These are phyloP conservation scores for Vigna mungo DNA, from an alignment of 306 rosid species.

Conservation along the genomic window DNA sequence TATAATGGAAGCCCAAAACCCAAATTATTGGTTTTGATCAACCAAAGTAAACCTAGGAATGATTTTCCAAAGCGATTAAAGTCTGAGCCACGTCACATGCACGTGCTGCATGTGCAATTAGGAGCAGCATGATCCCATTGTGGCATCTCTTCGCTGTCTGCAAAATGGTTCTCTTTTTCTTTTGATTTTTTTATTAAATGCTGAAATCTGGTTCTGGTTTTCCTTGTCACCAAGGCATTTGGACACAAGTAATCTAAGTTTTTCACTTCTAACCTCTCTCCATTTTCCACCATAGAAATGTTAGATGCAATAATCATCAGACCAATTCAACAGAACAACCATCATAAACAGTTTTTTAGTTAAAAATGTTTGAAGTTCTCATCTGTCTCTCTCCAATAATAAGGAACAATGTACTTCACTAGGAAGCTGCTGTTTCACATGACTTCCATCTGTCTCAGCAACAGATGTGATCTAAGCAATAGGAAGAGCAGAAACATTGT, in stretches of 20 bases:
- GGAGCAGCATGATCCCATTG: constrained; percentile 52
- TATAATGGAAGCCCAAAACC: constrained; percentile 2
- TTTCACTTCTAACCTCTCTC: constrained; percentile 39
- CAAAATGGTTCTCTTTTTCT: constrained; percentile 44
- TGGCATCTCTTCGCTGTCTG: constrained; percentile 46
- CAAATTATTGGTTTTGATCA: background rate
- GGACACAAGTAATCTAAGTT: constrained; percentile 53
- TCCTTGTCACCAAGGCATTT: constrained; percentile 62
- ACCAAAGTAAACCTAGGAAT: background rate
- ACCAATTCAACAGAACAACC: constrained; percentile 31
- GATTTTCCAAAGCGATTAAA: constrained; percentile 25
- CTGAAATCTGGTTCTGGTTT: constrained; percentile 54
- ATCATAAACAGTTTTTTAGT: background rate
- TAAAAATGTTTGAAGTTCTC: constrained; percentile 18
- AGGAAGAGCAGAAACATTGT: constrained; percentile 18
- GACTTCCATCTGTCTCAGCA: constrained; percentile 59
- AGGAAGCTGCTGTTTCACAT: constrained; percentile 86
- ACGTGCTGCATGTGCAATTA: constrained; percentile 79
- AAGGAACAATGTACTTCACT: constrained; percentile 52
- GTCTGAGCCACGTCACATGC: constrained; percentile 46
- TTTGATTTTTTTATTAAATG: constrained; percentile 39
- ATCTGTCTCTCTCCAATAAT: constrained; percentile 59
- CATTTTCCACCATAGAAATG: constrained; percentile 14
- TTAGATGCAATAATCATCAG: constrained; percentile 4
- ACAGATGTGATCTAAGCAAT: constrained; percentile 46